Evolutionary conservation across 2,329 filamentous ascomycete genomes (phyloP), one percentile per base, ranked within the genome.

Genomic region (Nectriaceae sp.): DNA sequence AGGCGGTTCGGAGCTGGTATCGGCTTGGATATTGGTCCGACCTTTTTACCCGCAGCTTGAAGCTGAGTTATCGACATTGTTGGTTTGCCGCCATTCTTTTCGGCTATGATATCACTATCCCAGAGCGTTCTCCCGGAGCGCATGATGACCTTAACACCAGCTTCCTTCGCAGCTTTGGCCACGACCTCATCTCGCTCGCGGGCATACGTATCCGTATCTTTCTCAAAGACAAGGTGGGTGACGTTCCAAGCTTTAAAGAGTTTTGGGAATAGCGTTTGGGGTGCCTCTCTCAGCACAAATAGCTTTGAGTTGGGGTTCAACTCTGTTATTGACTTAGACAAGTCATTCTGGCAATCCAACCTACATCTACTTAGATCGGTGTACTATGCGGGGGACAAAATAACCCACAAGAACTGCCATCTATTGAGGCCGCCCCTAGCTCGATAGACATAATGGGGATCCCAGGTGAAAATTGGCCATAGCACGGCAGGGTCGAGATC

Each of bases 381-480:
- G 5, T 21, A n/a, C 37, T 11, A 21, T 22, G 3, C n/a, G 11
- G 6, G 5, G n/a, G 5, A 19, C 5, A 10, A 20, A 11, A 19
- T 19, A 11, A 52, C 73, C 61, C 60, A 83, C 73, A 90, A 68
- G 61, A 86, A 91, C 59, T 89, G 84, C 85, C 87, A 91, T 56
- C 88, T 75, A 60, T 92, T 92, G 8, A 82, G 72, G 0, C 86
- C 86, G 4, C 85, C 87, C 48, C 87, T 78, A 1, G 84, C 82
- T 24, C 78, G 78, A 64, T 90, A 90, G 21, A 91, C 86, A 63
- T 91, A 91, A 65, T 91, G 86, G 47, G 87, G 87, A 64, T 90
- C 88, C 86, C 87, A 92, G 2, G 85, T 89, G 77, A 88, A 92
- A 39, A 91, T 79, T 1, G 87, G 88, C 74, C 86, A 91, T 21